phyloP scores from a whole-genome alignment of 2,329 filamentous ascomycete species.

The Fusarium brachygibbosum region DNA sequence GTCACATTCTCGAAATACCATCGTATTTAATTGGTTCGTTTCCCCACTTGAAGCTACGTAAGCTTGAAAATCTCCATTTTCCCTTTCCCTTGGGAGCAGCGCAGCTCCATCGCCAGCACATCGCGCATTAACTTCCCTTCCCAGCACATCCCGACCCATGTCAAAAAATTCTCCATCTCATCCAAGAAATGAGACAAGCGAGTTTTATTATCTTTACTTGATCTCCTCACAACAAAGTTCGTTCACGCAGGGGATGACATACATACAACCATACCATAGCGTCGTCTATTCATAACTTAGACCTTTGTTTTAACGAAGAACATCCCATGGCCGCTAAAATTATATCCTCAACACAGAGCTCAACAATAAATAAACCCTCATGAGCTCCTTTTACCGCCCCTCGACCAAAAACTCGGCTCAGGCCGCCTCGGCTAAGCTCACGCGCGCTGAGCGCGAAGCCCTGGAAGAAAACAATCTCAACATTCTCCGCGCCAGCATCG shows the following conservation, averaged over 20 bases:
- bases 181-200: constrained; percentile 2
- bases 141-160: constrained; percentile 8
- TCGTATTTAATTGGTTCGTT: not conserved
- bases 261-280: not conserved
- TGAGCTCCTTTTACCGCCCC: constrained; percentile 35
- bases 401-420: constrained; percentile 24
- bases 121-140: constrained; percentile 12
- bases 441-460: constrained; percentile 25
- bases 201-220: constrained; percentile 3
- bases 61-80: constrained; percentile 12
- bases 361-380: constrained; percentile 10
- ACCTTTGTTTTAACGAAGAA: too few species aligned
- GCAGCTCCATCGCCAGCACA: constrained; percentile 9
- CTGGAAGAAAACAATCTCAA: constrained; percentile 27
- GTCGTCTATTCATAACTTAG: not conserved
- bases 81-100: not conserved
- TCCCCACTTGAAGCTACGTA: constrained; percentile 9
- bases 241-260: constrained; percentile 4
- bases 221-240: not conserved
- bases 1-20: not conserved
- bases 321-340: constrained; percentile 1
- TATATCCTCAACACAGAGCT: constrained; percentile 7
- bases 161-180: constrained; percentile 6
- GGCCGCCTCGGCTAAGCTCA: constrained; percentile 31
- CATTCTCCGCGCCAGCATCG: constrained; percentile 24